These are phyloP conservation scores for Fusarium agapanthi DNA, from an alignment of 2,329 filamentous ascomycete species.

Conservation along the genomic window DNA sequence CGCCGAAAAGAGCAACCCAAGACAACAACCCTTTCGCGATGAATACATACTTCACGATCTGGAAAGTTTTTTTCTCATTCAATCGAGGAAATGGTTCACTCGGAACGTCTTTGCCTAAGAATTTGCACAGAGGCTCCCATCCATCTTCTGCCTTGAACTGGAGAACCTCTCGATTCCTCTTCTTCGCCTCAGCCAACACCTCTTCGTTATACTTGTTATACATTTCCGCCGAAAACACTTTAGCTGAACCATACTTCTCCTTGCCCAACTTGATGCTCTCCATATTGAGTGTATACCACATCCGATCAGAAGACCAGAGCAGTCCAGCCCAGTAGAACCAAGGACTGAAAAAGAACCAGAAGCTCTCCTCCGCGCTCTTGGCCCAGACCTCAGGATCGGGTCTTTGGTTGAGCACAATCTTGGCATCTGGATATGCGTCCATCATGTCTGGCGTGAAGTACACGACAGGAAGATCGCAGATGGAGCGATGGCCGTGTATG, in stretches of 20 bases:
- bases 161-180: slow-evolving; percentile 40
- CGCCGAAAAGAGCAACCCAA: slow-evolving; percentile 16
- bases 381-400: slow-evolving; percentile 41
- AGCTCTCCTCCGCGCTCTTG: slow-evolving; percentile 36
- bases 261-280: not conserved
- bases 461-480: slow-evolving; percentile 45
- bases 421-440: slow-evolving; percentile 50
- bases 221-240: not conserved
- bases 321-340: slow-evolving; percentile 40
- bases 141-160: slow-evolving; percentile 48
- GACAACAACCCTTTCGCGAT: slow-evolving; percentile 24
- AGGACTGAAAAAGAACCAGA: slow-evolving; percentile 43
- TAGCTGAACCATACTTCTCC: not conserved
- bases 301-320: slow-evolving; percentile 41
- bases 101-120: slow-evolving; percentile 36
- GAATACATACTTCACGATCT: slow-evolving; percentile 21
- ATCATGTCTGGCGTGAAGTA: slow-evolving; percentile 49
- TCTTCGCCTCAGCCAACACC: slow-evolving; percentile 43
- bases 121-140: slow-evolving; percentile 55
- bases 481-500: slow-evolving; percentile 44
- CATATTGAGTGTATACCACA: slow-evolving; percentile 41
- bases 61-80: slow-evolving; percentile 32
- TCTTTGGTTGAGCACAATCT: slow-evolving; percentile 46
- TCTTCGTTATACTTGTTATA: slow-evolving; percentile 33
- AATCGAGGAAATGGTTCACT: slow-evolving; percentile 24